A percentile compares a stretch with the other conserved stretches of the same genome.
Evolutionary conservation across 345 rosid species (phyloP).

Genomic region (Hevea brasiliensis): DNA sequence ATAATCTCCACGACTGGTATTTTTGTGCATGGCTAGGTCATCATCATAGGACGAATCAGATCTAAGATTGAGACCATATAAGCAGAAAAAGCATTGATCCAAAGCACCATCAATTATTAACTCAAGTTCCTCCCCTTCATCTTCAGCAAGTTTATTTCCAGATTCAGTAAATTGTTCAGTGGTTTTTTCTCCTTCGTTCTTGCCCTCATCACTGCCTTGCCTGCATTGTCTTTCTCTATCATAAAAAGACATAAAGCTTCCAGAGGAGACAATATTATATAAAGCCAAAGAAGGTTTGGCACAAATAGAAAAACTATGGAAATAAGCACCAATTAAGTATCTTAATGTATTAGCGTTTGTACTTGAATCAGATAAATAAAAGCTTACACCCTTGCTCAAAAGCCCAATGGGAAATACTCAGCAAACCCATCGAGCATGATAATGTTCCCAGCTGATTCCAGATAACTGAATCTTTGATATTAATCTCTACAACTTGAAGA

Average conservation of each 20-base stretch:
- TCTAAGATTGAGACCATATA: conserved; percentile 95
- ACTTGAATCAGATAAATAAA: conserved; percentile 15
- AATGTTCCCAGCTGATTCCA: conserved; percentile 98
- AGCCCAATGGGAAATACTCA: conserved; percentile 95
- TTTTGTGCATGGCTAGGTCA: conserved; percentile 83
- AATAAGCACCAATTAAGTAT: background rate
- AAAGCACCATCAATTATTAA: conserved; percentile 73
- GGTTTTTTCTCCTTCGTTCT: conserved; percentile 37
- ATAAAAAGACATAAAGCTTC: conserved; percentile 5
- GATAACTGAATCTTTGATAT: conserved; percentile 89
- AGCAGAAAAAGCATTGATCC: conserved; percentile 96
- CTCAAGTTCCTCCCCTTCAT: conserved; percentile 92
- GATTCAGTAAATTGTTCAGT: conserved; percentile 34
- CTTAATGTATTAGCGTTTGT: background rate
- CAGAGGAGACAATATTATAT: background rate
- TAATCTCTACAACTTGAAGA: conserved; percentile 97
- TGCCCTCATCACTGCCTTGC: conserved; percentile 29
- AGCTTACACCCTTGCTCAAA: conserved; percentile 97
- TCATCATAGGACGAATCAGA: conserved; percentile 84
- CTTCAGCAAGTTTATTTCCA: conserved; percentile 54
- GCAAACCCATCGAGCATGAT: conserved; percentile 90
- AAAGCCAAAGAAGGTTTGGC: background rate
- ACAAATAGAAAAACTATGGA: background rate
- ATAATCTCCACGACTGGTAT: conserved; percentile 90
- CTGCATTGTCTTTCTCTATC: conserved; percentile 25